Evolutionary conservation across 2,329 filamentous ascomycete species (phyloP).

Genomic region (Fusarium torreyae): DNA sequence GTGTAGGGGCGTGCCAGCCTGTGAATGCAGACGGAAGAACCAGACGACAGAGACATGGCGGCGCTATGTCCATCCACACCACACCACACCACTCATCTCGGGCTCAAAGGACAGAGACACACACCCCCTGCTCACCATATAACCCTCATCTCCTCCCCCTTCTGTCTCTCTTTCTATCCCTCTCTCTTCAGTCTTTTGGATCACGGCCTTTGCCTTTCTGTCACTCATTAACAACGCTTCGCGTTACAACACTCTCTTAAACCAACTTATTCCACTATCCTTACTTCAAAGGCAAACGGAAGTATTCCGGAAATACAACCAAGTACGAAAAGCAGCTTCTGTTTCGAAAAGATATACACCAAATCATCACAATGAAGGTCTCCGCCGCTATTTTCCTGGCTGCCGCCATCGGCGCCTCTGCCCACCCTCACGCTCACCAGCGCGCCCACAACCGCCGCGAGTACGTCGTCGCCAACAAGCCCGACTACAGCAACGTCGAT

Average conservation of each 20-base stretch:
- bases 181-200: slow-evolving; percentile 36
- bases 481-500: slow-evolving; percentile 20
- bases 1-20: slow-evolving; percentile 30
- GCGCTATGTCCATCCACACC: slow-evolving; percentile 20
- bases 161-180: slow-evolving; percentile 19
- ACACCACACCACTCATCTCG: slow-evolving; percentile 27
- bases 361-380: slow-evolving; percentile 59
- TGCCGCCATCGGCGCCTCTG: slow-evolving; percentile 59
- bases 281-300: slow-evolving; percentile 45
- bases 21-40: slow-evolving; percentile 25
- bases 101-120: slow-evolving; percentile 34
- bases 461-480: slow-evolving; percentile 56
- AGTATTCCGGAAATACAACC: slow-evolving; percentile 46
- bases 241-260: slow-evolving; percentile 49
- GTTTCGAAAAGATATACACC: slow-evolving; percentile 20
- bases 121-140: slow-evolving; percentile 50
- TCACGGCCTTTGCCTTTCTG: slow-evolving; percentile 47
- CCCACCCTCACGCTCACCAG: slow-evolving; percentile 59
- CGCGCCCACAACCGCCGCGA: slow-evolving; percentile 54
- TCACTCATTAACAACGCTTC: slow-evolving; percentile 49
- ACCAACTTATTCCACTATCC: slow-evolving; percentile 43
- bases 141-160: slow-evolving; percentile 49
- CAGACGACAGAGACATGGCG: slow-evolving; percentile 41
- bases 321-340: slow-evolving; percentile 26
- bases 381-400: slow-evolving; percentile 56